These are phyloP conservation scores for Xylariaceae sp. DNA, from an alignment of 2,329 filamentous ascomycete species.

Conservation along the genomic window DNA sequence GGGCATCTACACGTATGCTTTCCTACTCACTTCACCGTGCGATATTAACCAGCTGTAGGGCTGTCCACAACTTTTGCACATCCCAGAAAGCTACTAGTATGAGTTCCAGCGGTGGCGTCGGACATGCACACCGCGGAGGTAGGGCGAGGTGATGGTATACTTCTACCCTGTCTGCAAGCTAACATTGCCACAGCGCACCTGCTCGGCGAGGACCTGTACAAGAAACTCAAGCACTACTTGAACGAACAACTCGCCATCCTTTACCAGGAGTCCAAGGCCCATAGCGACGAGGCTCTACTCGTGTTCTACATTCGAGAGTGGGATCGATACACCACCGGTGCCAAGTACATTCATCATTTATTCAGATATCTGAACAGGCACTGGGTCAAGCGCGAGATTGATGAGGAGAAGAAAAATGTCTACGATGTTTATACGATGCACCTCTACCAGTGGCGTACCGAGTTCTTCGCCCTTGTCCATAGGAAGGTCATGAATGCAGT, in stretches of 20 bases:
- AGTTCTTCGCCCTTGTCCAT: constrained; percentile 80
- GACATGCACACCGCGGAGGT: constrained; percentile 65
- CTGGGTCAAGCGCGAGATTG: constrained; percentile 98
- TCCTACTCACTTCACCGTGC: background rate
- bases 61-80: constrained; percentile 98
- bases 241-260: constrained; percentile 68
- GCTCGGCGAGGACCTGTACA: constrained; percentile 92
- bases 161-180: constrained; percentile 14
- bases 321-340: constrained; percentile 90
- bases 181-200: constrained; percentile 64
- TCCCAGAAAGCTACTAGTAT: constrained; percentile 86
- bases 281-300: constrained; percentile 84
- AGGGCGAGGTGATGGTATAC: constrained; percentile 16
- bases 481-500: constrained; percentile 92
- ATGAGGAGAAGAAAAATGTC: constrained; percentile 96
- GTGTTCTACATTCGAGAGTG: constrained; percentile 95
- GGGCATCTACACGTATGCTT: constrained; percentile 80
- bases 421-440: constrained; percentile 98
- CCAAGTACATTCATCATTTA: constrained; percentile 95
- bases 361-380: constrained; percentile 96
- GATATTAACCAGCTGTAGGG: constrained; percentile 47
- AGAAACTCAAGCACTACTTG: constrained; percentile 82
- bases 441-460: constrained; percentile 88
- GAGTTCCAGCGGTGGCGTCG: constrained; percentile 38
- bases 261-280: constrained; percentile 65